Percentiles rank a stretch among this genome's conserved stretches.
Evolutionary conservation across 345 rosid genomes (phyloP).

Genomic region (Euphorbia lathyris): DNA sequence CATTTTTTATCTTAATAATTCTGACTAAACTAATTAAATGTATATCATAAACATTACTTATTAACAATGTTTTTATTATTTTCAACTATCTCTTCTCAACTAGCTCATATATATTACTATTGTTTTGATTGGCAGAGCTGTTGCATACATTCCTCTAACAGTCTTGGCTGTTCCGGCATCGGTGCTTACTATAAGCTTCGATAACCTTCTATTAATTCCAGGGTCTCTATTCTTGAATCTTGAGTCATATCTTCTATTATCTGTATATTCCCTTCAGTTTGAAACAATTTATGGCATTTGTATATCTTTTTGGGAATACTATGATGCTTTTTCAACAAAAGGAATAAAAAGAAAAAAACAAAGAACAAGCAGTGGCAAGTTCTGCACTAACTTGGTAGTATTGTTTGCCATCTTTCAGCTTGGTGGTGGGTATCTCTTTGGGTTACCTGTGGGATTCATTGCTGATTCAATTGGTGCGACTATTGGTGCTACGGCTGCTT

Average conservation of each 20-base stretch:
- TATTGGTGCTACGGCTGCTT: constrained; percentile 79
- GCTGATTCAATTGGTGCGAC: constrained; percentile 96
- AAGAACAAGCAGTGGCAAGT: constrained; percentile 56
- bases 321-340: neutral
- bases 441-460: constrained; percentile 84
- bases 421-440: constrained; percentile 97
- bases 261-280: neutral
- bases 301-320: neutral
- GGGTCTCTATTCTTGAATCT: neutral
- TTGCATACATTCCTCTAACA: constrained; percentile 92
- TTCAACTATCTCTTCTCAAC: no score
- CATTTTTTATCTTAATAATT: no score
- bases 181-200: constrained; percentile 74
- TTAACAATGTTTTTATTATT: no score
- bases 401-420: no score
- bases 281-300: neutral
- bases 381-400: no score
- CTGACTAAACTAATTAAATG: no score
- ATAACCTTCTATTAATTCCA: neutral
- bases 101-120: constrained; percentile 4
- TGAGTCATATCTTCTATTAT: neutral
- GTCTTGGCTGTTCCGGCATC: constrained; percentile 99
- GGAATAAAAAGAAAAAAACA: neutral
- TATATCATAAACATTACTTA: no score
- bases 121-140: constrained; percentile 59